phyloP scores from a whole-genome alignment of 345 rosid genomes.

The Melaleuca alternifolia region DNA sequence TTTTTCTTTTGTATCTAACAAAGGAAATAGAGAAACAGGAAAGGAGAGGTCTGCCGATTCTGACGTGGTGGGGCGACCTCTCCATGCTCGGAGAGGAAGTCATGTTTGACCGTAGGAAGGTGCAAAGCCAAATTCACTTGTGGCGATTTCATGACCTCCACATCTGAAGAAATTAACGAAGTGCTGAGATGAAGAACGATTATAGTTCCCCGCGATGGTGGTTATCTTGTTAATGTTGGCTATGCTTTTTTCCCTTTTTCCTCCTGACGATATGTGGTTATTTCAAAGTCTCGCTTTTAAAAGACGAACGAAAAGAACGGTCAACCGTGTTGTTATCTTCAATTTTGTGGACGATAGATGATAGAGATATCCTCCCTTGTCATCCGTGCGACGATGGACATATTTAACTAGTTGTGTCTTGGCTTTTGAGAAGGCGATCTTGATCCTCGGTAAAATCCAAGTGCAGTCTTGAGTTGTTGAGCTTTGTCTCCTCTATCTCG shows the following conservation, averaged over 20 bases:
- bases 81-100: background rate
- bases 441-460: background rate
- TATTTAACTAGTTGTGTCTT: background rate
- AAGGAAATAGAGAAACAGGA: background rate
- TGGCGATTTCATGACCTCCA: background rate
- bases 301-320: background rate
- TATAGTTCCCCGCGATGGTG: background rate
- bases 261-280: background rate
- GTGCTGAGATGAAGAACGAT: background rate
- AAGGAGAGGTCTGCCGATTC: background rate
- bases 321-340: background rate
- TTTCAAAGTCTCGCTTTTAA: background rate
- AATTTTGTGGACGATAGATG: background rate
- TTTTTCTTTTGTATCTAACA: background rate
- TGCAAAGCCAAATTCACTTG: background rate
- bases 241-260: background rate
- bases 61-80: background rate
- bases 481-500: background rate
- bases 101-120: background rate
- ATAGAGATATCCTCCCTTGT: background rate
- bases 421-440: background rate
- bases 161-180: background rate
- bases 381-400: background rate
- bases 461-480: background rate
- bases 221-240: background rate